Evolutionary conservation across 768 basidiomycete genomes (phyloP).

Genomic region (Megacollybia marginata): DNA sequence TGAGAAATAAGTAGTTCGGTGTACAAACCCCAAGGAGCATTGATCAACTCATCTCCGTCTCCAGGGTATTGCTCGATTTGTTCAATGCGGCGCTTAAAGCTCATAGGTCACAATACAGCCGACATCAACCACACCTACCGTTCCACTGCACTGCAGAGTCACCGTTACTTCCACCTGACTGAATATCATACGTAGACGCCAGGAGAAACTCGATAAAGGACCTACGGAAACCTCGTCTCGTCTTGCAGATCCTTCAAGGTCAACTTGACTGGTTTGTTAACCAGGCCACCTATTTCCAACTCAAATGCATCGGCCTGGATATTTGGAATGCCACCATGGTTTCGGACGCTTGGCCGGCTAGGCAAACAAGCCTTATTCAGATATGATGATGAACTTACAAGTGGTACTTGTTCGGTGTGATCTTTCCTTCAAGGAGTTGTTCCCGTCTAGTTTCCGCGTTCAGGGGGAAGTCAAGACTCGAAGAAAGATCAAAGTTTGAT

Average conservation of each 20-base stretch:
- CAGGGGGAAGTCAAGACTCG: slow-evolving; percentile 41
- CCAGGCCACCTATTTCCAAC: slow-evolving; percentile 46
- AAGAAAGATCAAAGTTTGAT: neutral
- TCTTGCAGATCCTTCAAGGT: slow-evolving; percentile 43
- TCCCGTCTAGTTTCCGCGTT: slow-evolving; percentile 44
- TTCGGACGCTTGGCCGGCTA: slow-evolving; percentile 34
- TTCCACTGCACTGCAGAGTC: slow-evolving; percentile 50
- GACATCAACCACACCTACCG: slow-evolving; percentile 9
- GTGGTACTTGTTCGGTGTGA: slow-evolving; percentile 42
- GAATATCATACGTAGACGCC: neutral
- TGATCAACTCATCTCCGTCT: slow-evolving; percentile 47
- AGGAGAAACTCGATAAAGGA: neutral
- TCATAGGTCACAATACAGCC: neutral
- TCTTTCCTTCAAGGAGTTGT: slow-evolving; percentile 35
- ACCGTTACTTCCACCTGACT: slow-evolving; percentile 43
- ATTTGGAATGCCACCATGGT: slow-evolving; percentile 46
- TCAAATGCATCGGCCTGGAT: slow-evolving; percentile 38
- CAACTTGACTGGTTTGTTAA: slow-evolving; percentile 35
- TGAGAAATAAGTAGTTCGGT: neutral
- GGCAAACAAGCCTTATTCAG: neutral
- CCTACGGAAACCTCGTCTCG: slow-evolving; percentile 37
- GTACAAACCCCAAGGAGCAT: slow-evolving; percentile 38
- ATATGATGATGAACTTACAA: slow-evolving; percentile 30
- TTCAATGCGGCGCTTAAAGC: slow-evolving; percentile 34
- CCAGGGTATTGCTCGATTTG: slow-evolving; percentile 47